Conservation (phyloP, 371 early-diverging fungal species). For the Batrachochytrium dendrobatidis region DNA sequence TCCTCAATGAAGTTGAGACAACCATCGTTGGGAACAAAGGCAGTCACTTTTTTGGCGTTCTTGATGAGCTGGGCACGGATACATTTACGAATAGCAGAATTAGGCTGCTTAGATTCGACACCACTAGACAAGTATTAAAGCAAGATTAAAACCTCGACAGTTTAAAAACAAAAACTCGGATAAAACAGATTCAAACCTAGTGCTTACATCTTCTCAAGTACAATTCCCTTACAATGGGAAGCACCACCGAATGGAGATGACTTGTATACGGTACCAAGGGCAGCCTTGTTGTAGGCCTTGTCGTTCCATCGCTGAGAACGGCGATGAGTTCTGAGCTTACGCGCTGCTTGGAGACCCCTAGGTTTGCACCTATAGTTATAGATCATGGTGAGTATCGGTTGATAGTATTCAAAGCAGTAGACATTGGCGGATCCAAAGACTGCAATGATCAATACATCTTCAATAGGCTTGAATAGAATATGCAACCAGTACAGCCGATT, state of each 20-base stretch:
- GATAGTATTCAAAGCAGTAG: too few relatives aligned
- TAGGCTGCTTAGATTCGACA: slow-evolving; percentile 99
- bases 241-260: slow-evolving; percentile 97
- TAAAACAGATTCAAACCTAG: neutral
- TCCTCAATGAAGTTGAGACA: slow-evolving; percentile 97
- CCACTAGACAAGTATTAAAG: too few relatives aligned
- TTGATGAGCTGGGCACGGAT: slow-evolving; percentile 99
- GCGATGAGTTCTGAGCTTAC: slow-evolving; percentile 92
- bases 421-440: too few relatives aligned
- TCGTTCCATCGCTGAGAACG: slow-evolving; percentile 99
- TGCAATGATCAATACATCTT: too few relatives aligned
- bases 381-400: too few relatives aligned
- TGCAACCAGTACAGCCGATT: too few relatives aligned
- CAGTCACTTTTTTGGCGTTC: slow-evolving; percentile 99
- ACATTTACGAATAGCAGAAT: slow-evolving; percentile 99
- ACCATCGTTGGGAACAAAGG: slow-evolving; percentile 99
- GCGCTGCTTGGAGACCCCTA: slow-evolving; percentile 97
- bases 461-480: too few relatives aligned
- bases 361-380: slow-evolving; percentile 73
- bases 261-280: slow-evolving; percentile 96
- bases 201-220: slow-evolving; percentile 97
- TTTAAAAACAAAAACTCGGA: slow-evolving; percentile 2
- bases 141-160: neutral
- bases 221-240: slow-evolving; percentile 99
- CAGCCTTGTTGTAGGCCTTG: slow-evolving; percentile 97